Percentiles rank a stretch among this genome's conserved stretches.
Conservation (phyloP, 768 basidiomycete species). For the Scleroderma bovista region DNA sequence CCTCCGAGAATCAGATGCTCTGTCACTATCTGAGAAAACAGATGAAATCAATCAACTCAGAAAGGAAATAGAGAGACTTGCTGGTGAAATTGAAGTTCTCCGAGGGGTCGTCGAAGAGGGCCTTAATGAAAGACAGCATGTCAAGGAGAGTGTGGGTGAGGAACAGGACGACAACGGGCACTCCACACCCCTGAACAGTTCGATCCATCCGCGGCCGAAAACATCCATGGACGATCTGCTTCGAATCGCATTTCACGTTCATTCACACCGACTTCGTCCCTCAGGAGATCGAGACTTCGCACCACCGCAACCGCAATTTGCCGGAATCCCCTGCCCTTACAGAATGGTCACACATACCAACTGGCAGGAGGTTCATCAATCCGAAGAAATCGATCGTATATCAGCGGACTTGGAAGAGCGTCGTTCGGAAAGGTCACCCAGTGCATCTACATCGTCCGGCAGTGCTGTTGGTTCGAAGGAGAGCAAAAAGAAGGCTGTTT, state of each 20-base stretch:
- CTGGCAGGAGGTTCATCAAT: constrained; percentile 41
- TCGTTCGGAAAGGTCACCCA: constrained; percentile 43
- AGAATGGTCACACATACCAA: constrained; percentile 5
- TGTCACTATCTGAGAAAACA: constrained; percentile 51
- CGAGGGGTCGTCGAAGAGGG: constrained; percentile 84
- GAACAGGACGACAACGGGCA: constrained; percentile 3
- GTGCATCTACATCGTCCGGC: constrained; percentile 15
- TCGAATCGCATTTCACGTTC: background rate
- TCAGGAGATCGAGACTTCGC: background rate
- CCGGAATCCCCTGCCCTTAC: background rate
- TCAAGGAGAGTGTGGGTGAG: constrained; percentile 36
- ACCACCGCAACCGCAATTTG: background rate
- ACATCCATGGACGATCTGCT: constrained; percentile 7
- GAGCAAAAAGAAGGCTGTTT: constrained; percentile 8
- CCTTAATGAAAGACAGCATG: constrained; percentile 61
- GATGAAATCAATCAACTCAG: constrained; percentile 63
- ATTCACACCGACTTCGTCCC: background rate
- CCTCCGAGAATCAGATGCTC: constrained; percentile 58
- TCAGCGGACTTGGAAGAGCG: constrained; percentile 63
- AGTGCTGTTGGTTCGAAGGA: background rate
- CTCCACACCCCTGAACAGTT: background rate
- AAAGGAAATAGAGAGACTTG: constrained; percentile 75
- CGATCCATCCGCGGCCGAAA: constrained; percentile 19
- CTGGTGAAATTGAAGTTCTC: constrained; percentile 83
- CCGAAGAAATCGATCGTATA: constrained; percentile 58